Evolutionary conservation across 805 yeast species (phyloP).

Genomic region (Maudiozyma serrabonitensis): DNA sequence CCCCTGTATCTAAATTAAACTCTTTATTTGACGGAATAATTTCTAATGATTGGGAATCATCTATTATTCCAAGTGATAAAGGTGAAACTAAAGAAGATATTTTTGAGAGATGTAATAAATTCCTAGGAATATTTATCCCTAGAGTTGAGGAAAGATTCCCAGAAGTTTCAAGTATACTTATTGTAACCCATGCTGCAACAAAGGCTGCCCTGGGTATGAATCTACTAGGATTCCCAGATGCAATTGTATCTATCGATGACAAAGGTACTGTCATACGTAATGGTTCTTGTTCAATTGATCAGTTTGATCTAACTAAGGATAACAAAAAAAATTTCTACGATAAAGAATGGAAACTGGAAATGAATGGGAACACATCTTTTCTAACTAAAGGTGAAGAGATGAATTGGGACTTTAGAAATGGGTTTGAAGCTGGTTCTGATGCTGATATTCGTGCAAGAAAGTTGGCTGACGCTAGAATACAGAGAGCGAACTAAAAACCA

Average conservation of each 20-base stretch:
- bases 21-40: conserved; percentile 45
- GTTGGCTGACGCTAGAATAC: conserved; percentile 5
- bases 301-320: conserved; percentile 32
- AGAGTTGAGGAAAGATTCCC: conserved; percentile 51
- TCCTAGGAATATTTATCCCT: conserved; percentile 50
- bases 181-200: conserved; percentile 89
- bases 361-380: conserved; percentile 70
- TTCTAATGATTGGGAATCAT: conserved; percentile 38
- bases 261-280: conserved; percentile 49
- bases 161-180: conserved; percentile 46
- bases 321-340: conserved; percentile 13
- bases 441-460: conserved; percentile 63
- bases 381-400: conserved; percentile 79
- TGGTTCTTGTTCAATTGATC: conserved; percentile 80
- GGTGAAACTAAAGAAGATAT: conserved; percentile 75
- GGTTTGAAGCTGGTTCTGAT: conserved; percentile 82
- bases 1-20: conserved; percentile 38
- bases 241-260: conserved; percentile 43
- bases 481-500: background rate
- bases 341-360: conserved; percentile 46
- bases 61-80: conserved; percentile 45
- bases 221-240: conserved; percentile 44
- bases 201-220: conserved; percentile 84
- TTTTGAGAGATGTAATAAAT: conserved; percentile 46
- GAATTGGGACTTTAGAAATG: conserved; percentile 81